A percentile compares a stretch with the other conserved stretches of the same genome.
Conservation (phyloP, 106 monocot species). For the Dendrobium officinale region DNA sequence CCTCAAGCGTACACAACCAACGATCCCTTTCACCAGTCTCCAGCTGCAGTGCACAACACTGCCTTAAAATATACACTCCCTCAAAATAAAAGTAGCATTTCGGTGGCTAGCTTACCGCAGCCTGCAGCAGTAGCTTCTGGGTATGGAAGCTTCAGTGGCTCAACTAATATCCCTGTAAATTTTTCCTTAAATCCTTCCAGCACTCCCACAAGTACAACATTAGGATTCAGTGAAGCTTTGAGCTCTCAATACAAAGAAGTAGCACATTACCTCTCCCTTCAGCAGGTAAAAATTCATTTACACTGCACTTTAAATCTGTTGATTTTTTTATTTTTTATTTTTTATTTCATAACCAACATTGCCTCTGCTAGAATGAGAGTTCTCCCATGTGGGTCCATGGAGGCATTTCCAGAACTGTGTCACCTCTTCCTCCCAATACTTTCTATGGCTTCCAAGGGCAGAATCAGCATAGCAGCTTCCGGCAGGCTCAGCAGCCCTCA, state of each 20-base stretch:
- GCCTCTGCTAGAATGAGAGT: conserved; percentile 47
- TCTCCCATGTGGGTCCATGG: conserved; percentile 79
- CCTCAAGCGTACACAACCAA: conserved; percentile 70
- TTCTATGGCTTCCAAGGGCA: conserved; percentile 72
- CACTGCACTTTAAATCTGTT: background rate
- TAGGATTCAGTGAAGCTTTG: conserved; percentile 55
- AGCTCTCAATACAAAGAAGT: conserved; percentile 59
- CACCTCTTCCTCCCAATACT: conserved; percentile 58
- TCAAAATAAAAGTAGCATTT: conserved; percentile 66
- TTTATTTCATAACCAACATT: background rate
- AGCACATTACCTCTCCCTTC: conserved; percentile 44
- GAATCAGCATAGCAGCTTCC: conserved; percentile 58
- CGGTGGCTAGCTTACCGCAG: conserved; percentile 52
- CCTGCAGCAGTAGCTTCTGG: conserved; percentile 50
- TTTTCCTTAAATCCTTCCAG: conserved; percentile 48
- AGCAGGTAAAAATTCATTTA: conserved; percentile 41
- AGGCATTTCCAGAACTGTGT: conserved; percentile 59
- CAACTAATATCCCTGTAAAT: conserved; percentile 52
- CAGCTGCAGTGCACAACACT: conserved; percentile 23
- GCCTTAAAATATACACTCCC: conserved; percentile 75
- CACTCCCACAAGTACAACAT: conserved; percentile 36
- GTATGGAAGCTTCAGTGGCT: conserved; percentile 62
- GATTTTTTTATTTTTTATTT: no score
- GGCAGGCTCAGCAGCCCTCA: conserved; percentile 76
- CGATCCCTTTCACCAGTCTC: conserved; percentile 70